These are phyloP conservation scores for Aspergillus melleus DNA, from an alignment of 2,329 filamentous ascomycete species.

Conservation along the genomic window DNA sequence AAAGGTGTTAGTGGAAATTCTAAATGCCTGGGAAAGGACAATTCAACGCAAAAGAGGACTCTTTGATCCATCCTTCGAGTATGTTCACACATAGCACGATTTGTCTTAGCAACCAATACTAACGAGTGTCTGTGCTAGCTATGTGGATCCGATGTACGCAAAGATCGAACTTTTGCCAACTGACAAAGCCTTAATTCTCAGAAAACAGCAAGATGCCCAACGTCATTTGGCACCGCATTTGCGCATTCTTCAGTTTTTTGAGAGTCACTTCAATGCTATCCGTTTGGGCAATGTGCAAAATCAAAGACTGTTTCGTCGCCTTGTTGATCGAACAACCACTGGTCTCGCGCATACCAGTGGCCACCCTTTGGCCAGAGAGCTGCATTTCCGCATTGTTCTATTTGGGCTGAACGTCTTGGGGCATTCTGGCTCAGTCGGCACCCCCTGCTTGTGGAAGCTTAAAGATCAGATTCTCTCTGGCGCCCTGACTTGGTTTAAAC, in stretches of 20 bases:
- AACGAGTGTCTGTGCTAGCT: slow-evolving; percentile 42
- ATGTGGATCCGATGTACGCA: slow-evolving; percentile 84
- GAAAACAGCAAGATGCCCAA: slow-evolving; percentile 75
- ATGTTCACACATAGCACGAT: slow-evolving; percentile 31
- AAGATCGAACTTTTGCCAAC: slow-evolving; percentile 92
- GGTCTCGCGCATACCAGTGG: slow-evolving; percentile 68
- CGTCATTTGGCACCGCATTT: slow-evolving; percentile 85
- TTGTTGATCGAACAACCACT: slow-evolving; percentile 76
- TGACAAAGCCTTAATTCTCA: slow-evolving; percentile 72
- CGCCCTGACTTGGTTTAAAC: slow-evolving; percentile 83
- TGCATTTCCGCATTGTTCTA: slow-evolving; percentile 85
- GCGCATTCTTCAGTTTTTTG: slow-evolving; percentile 81
- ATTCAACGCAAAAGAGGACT: slow-evolving; percentile 76
- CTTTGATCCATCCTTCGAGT: slow-evolving; percentile 71
- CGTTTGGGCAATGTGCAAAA: slow-evolving; percentile 80
- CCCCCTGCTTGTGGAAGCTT: slow-evolving; percentile 72
- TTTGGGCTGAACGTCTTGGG: slow-evolving; percentile 78
- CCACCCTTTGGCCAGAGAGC: slow-evolving; percentile 86
- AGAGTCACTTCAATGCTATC: slow-evolving; percentile 91
- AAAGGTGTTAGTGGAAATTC: slow-evolving; percentile 80
- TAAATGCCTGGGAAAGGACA: slow-evolving; percentile 85
- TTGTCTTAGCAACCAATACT: slow-evolving; percentile 8
- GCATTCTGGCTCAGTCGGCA: slow-evolving; percentile 64
- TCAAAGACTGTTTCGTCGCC: slow-evolving; percentile 76
- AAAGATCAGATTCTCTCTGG: slow-evolving; percentile 89